These are phyloP conservation scores for Hanseniaspora clermontiae DNA, from an alignment of 805 yeast species.

Conservation along the genomic window DNA sequence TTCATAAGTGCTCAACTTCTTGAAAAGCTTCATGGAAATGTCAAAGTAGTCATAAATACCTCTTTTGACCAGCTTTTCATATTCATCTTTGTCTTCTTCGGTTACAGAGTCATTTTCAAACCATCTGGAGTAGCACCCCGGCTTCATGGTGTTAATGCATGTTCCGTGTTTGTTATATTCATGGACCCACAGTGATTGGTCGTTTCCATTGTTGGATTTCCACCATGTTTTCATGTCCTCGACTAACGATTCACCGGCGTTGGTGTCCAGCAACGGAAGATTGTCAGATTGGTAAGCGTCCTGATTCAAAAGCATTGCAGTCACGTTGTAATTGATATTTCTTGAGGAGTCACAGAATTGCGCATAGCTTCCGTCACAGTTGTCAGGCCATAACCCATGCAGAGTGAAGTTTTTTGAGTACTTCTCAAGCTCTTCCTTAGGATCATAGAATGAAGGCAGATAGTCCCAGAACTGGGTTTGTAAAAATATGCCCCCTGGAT, in stretches of 20 bases:
- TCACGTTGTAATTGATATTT: constrained; percentile 39
- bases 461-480: constrained; percentile 93
- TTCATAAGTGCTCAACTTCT: constrained; percentile 50
- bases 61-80: constrained; percentile 17
- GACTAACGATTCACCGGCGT: constrained; percentile 39
- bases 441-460: constrained; percentile 16
- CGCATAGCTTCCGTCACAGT: constrained; percentile 68
- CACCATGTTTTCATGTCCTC: constrained; percentile 48
- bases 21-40: constrained; percentile 45
- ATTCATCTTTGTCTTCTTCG: constrained; percentile 13
- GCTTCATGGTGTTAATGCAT: constrained; percentile 69
- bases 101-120: constrained; percentile 13
- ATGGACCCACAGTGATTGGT: constrained; percentile 69
- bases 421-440: constrained; percentile 19
- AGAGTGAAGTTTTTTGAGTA: constrained; percentile 50
- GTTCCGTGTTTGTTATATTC: constrained; percentile 93
- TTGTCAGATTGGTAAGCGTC: constrained; percentile 13
- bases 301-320: constrained; percentile 21
- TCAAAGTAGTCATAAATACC: constrained; percentile 59
- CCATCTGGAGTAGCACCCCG: constrained; percentile 49
- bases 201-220: constrained; percentile 62
- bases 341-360: constrained; percentile 62
- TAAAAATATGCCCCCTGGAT: constrained; percentile 70
- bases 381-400: constrained; percentile 85
- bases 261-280: constrained; percentile 23